Base-by-base conservation (phyloP, 345 rosid species). In the Salix purpurea region DNA sequence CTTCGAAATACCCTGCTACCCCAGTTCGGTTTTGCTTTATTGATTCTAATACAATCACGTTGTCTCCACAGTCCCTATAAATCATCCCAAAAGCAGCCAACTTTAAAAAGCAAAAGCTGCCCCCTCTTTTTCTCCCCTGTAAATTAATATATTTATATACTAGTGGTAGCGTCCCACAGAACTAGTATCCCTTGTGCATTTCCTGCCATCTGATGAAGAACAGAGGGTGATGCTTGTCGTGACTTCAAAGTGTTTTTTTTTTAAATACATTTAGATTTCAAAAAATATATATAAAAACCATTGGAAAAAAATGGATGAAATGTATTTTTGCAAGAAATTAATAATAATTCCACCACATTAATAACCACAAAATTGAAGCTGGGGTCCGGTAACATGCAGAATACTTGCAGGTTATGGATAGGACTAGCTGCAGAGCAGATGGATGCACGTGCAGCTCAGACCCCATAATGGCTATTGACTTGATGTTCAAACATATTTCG, bases 21-120 rank as follows among this genome's bases (percentile, higher is more conserved):
- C 75, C 78, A 71, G 62, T 72, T 76, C 69, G 75, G 69, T 62
- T 74, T 46, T 78, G 75, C 85, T 86, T 88, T 82, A 66, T 78
- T 79, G 84, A 87, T 85, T 81, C 81, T 76, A 78, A 67, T 61
- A 78, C 81, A 48, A 78, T 70, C 69, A 65, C 65, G 18, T 79
- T 82, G 85, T 83, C 73, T 84, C 85, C 83, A 86, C 86, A 74
- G 85, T 67, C 82, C 83, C 84, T 72, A 78, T 75, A 78, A 84
- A 82, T 83, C 77, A 75, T 74, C 44, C 81, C 77, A 81, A 89
- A 83, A 89, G 94, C 83, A 80, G 40, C 76, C 62, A 74, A 80
- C 95, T 89, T 88, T 78, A 80, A 62, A 91, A 88, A 83, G 87
- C 84, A 78, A 90, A 91, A 88, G 88, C 90, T 83, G 84, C 76